Percentiles rank a stretch among this genome's conserved stretches.
Evolutionary conservation across 2,329 filamentous ascomycete species (phyloP).

Genomic region (Incumbomyces delicatus): DNA sequence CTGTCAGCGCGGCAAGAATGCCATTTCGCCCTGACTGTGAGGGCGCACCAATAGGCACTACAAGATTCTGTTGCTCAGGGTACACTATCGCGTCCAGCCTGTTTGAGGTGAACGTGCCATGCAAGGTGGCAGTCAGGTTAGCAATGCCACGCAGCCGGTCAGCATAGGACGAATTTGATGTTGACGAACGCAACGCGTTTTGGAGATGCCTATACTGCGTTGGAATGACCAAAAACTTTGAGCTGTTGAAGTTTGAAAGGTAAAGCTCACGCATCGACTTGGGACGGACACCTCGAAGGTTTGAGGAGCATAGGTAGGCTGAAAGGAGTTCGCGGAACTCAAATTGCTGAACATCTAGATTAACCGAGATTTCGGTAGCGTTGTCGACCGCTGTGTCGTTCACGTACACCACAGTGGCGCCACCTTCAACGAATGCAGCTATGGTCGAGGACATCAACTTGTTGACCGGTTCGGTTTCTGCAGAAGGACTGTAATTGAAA

Average conservation of each 20-base stretch:
- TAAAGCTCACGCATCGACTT: constrained; percentile 13
- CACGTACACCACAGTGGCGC: constrained; percentile 44
- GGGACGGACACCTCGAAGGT: constrained; percentile 35
- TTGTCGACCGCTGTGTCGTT: constrained; percentile 40
- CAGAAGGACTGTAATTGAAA: constrained; percentile 43
- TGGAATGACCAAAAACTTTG: constrained; percentile 51
- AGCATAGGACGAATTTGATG: constrained; percentile 41
- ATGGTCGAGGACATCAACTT: constrained; percentile 41
- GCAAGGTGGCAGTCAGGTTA: constrained; percentile 43
- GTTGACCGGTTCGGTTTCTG: constrained; percentile 51
- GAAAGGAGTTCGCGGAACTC: constrained; percentile 51
- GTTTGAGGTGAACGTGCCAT: constrained; percentile 41
- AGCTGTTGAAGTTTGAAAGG: constrained; percentile 24
- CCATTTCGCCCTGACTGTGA: constrained; percentile 53
- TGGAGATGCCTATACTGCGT: constrained; percentile 48
- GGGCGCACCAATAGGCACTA: constrained; percentile 47
- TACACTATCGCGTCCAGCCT: constrained; percentile 51
- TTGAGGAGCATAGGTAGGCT: constrained; percentile 42
- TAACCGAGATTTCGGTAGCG: constrained; percentile 36
- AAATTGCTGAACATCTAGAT: constrained; percentile 50
- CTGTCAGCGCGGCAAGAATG: constrained; percentile 45
- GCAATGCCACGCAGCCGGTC: constrained; percentile 40
- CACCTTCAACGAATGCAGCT: constrained; percentile 36
- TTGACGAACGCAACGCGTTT: constrained; percentile 43
- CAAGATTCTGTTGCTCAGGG: constrained; percentile 55